phyloP scores from a whole-genome alignment of 2,329 filamentous ascomycete genomes.

The Capronia americana region DNA sequence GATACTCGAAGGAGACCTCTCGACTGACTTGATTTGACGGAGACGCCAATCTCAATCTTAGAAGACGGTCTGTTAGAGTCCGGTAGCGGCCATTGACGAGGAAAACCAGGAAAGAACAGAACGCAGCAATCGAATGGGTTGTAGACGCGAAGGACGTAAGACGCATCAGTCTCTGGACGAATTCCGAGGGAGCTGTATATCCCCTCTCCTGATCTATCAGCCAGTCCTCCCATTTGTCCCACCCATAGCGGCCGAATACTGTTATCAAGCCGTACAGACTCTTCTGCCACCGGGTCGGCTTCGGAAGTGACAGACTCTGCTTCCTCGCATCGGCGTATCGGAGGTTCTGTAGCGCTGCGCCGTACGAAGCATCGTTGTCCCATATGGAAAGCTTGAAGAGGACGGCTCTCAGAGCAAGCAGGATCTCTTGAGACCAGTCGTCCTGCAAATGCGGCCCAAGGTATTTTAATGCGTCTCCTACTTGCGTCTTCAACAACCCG shows the following conservation, averaged over 20 bases:
- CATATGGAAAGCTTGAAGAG: slow-evolving; percentile 96
- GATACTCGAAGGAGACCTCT: slow-evolving; percentile 95
- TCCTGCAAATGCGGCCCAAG: slow-evolving; percentile 78
- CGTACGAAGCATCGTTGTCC: slow-evolving; percentile 96
- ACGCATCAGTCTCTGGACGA: slow-evolving; percentile 65
- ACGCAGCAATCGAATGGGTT: slow-evolving; percentile 79
- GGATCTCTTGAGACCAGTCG: slow-evolving; percentile 86
- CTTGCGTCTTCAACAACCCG: slow-evolving; percentile 81
- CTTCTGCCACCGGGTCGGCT: slow-evolving; percentile 85
- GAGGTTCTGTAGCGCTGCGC: slow-evolving; percentile 88
- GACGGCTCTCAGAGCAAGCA: slow-evolving; percentile 74
- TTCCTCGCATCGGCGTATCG: slow-evolving; percentile 82
- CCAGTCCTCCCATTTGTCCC: slow-evolving; percentile 91
- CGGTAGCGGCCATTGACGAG: slow-evolving; percentile 89
- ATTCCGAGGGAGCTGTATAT: slow-evolving; percentile 56
- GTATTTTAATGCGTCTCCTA: slow-evolving; percentile 86
- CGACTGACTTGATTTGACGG: slow-evolving; percentile 83
- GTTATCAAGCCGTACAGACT: slow-evolving; percentile 81
- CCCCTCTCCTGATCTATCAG: slow-evolving; percentile 77
- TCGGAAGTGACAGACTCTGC: slow-evolving; percentile 65
- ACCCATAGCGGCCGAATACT: slow-evolving; percentile 85
- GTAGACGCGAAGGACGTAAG: slow-evolving; percentile 74
- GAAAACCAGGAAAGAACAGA: slow-evolving; percentile 87
- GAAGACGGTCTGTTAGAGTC: slow-evolving; percentile 82
- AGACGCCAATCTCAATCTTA: slow-evolving; percentile 84